Base-by-base conservation (phyloP, 2,329 filamentous ascomycete species). In the Thyridium curvatum region DNA sequence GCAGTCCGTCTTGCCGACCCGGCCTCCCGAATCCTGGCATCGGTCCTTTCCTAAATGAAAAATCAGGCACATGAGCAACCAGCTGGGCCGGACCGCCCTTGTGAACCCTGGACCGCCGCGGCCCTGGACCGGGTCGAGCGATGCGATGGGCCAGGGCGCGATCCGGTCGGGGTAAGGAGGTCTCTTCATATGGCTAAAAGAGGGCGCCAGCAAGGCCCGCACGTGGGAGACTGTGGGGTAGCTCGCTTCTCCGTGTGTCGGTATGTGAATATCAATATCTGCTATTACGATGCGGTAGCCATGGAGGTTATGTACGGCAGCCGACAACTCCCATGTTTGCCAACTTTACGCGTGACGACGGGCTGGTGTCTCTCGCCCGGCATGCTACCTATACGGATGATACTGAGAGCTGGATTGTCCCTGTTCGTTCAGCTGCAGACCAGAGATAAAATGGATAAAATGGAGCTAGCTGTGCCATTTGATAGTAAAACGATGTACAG, bases 141-240 rank as follows among this genome's bases (percentile, higher is more conserved):
- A 12, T 33, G 32, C 10, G 14, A 33, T 18, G 32, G 32, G 15
- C 8, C 5, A 16, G 14, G 15, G 14, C 14, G 12, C 5, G 10
- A 7, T 14, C 10, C n/a, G 15, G 30, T 16, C 32, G 32, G 32
- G 18, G 32, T 10, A 33, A 33, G 18, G 18, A 14, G 32, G 12
- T 33, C n/a, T 15, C 4, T 6, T 18, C n/a, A 14, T 33, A 15
- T 33, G 32, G 32, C 4, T 33, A 33, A n/a, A 33, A 33, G 15
- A 33, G 32, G 32, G 32, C 14, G 18, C 32, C 5, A 9, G 32
- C 32, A 33, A 33, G 32, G 32, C 14, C 32, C 15, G 18, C 32
- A 33, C 32, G 32, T 33, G 32, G 32, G 32, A 33, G 15, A 15
- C 18, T 33, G 32, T 33, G 32, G 32, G 32, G 32, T 33, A 18